A percentile compares a stretch with the other conserved stretches of the same genome.
Evolutionary conservation across 192 early-diverging fungal species (phyloP).

Genomic region (Podila minutissima): DNA sequence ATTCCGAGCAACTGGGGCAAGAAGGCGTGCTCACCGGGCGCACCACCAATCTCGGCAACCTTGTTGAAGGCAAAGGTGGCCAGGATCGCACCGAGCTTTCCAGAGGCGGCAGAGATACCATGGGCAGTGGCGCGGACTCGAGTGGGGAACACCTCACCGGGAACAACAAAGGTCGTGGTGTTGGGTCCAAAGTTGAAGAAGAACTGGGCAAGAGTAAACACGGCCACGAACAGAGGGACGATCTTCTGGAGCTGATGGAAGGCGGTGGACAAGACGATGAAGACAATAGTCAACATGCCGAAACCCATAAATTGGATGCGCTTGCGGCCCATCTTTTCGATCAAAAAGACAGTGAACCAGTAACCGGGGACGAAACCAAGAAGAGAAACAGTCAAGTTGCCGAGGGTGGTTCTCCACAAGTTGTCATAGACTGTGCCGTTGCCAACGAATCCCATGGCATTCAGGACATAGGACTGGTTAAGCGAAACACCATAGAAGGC

Average conservation of each 20-base stretch:
- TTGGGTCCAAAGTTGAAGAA: conserved; percentile 80
- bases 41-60: conserved; percentile 40
- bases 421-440: conserved; percentile 20
- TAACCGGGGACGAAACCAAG: conserved; percentile 91
- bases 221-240: conserved; percentile 55
- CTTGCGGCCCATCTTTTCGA: conserved; percentile 87
- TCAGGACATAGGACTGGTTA: conserved; percentile 71
- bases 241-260: conserved; percentile 49
- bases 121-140: conserved; percentile 69
- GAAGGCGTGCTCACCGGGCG: conserved; percentile 25
- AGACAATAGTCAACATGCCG: conserved; percentile 68
- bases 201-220: conserved; percentile 50
- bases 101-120: conserved; percentile 75
- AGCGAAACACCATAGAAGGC: conserved; percentile 73
- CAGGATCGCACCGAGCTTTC: conserved; percentile 72
- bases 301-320: conserved; percentile 91
- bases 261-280: conserved; percentile 57
- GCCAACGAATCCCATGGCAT: conserved; percentile 70
- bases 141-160: conserved; percentile 67
- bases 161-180: conserved; percentile 75
- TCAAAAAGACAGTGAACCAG: conserved; percentile 87
- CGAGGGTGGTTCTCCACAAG: conserved; percentile 75
- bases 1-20: conserved; percentile 47
- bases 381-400: conserved; percentile 88
- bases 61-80: conserved; percentile 56